Conservation (phyloP, 192 early-diverging fungal genomes). For the Phycomyces blakesleeanus region DNA sequence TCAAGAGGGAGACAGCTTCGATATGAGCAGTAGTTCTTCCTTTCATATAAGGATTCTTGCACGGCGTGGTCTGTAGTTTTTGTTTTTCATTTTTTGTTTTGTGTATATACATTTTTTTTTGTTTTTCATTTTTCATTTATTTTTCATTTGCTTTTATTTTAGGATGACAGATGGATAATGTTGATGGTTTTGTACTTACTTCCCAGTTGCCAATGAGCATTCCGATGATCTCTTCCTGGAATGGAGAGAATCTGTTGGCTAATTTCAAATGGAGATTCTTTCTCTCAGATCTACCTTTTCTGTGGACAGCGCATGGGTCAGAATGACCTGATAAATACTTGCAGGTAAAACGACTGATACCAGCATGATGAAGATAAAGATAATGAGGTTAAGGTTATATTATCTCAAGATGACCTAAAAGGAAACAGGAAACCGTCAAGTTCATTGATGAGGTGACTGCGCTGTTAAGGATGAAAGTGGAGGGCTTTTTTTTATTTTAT, state of each 20-base stretch:
- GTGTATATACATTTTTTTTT: too few species aligned
- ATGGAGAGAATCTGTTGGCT: neutral
- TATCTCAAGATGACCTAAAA: too few species aligned
- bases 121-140: too few species aligned
- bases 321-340: conserved; percentile 41
- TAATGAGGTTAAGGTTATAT: neutral
- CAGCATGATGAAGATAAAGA: conserved; percentile 7
- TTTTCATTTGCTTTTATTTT: neutral
- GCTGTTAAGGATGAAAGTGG: too few species aligned
- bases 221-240: conserved; percentile 56
- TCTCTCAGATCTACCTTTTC: conserved; percentile 36
- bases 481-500: too few species aligned
- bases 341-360: conserved; percentile 37
- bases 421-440: neutral
- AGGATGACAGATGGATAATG: neutral
- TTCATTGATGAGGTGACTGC: conserved; percentile 5
- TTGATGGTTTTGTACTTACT: conserved; percentile 24
- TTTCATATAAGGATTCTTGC: conserved; percentile 19
- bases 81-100: too few species aligned
- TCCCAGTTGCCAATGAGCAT: conserved; percentile 53
- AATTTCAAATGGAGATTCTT: neutral
- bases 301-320: conserved; percentile 45
- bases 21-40: conserved; percentile 36
- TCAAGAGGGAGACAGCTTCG: conserved; percentile 40
- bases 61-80: neutral